A percentile compares a stretch with the other conserved stretches of the same genome.
phyloP scores from a whole-genome alignment of 176 grass and related monocot genomes.

The Chrysopogon serrulatus region DNA sequence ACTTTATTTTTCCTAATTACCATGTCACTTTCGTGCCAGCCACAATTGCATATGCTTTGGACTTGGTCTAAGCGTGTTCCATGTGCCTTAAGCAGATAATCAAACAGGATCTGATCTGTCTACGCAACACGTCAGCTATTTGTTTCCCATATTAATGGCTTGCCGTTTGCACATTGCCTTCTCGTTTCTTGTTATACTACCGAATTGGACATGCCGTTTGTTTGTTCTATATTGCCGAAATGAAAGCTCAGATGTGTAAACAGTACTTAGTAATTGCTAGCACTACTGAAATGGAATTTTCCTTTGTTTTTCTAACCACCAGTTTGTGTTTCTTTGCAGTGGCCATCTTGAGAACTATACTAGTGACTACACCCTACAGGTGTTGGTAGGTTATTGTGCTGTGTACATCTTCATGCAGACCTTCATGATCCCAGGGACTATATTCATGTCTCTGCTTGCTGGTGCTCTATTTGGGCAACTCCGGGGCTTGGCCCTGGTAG shows the following conservation, averaged over 20 bases:
- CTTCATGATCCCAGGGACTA: constrained; percentile 97
- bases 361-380: constrained; percentile 95
- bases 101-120: neutral
- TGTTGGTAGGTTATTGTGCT: constrained; percentile 80
- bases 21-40: constrained; percentile 34
- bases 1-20: constrained; percentile 15
- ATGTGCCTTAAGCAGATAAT: constrained; percentile 19
- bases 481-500: constrained; percentile 70
- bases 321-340: constrained; percentile 48
- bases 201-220: neutral
- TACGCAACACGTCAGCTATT: neutral
- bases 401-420: constrained; percentile 99
- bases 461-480: constrained; percentile 86
- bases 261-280: neutral
- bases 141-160: neutral
- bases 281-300: neutral
- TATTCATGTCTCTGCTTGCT: constrained; percentile 97
- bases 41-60: constrained; percentile 4
- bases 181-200: neutral
- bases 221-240: constrained; percentile 11
- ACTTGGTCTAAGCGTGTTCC: constrained; percentile 17
- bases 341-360: constrained; percentile 95
- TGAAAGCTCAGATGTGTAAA: neutral
- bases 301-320: constrained; percentile 10
- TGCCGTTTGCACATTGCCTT: neutral